Conservation (phyloP, 2,329 filamentous ascomycete species). For the Calonectria fujianensis region DNA sequence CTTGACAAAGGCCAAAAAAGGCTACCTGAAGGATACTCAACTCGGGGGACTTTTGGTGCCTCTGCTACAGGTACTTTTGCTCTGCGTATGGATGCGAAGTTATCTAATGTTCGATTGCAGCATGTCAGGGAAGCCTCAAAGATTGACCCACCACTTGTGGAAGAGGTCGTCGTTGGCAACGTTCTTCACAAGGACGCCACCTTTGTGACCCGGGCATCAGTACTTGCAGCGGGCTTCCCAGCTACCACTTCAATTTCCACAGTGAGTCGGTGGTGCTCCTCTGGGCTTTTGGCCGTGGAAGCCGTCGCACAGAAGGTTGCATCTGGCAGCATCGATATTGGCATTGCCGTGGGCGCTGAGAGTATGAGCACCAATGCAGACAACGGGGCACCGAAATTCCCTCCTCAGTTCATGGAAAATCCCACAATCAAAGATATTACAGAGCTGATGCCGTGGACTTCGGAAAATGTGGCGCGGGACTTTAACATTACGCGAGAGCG, state of each 20-base stretch:
- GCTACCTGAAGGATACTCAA: constrained; percentile 1
- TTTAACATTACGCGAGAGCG: constrained; percentile 80
- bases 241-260: constrained; percentile 80
- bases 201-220: constrained; percentile 74
- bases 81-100: accelerated
- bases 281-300: constrained; percentile 83
- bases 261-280: constrained; percentile 85
- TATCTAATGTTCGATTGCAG: neutral
- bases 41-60: constrained; percentile 5
- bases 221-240: constrained; percentile 83
- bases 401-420: constrained; percentile 18
- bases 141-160: constrained; percentile 5
- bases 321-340: constrained; percentile 80
- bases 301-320: constrained; percentile 83
- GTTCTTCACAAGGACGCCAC: constrained; percentile 17
- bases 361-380: constrained; percentile 70
- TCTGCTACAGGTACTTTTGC: neutral
- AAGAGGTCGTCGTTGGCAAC: constrained; percentile 10
- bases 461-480: constrained; percentile 83
- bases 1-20: constrained; percentile 16
- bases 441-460: constrained; percentile 86
- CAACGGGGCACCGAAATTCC: neutral
- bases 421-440: constrained; percentile 61
- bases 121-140: neutral
- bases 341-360: constrained; percentile 82